Evolutionary conservation across 73 alveolate species (phyloP), one percentile per base, ranked within the genome.

Genomic region (Paramecium pentaurelia): DNA sequence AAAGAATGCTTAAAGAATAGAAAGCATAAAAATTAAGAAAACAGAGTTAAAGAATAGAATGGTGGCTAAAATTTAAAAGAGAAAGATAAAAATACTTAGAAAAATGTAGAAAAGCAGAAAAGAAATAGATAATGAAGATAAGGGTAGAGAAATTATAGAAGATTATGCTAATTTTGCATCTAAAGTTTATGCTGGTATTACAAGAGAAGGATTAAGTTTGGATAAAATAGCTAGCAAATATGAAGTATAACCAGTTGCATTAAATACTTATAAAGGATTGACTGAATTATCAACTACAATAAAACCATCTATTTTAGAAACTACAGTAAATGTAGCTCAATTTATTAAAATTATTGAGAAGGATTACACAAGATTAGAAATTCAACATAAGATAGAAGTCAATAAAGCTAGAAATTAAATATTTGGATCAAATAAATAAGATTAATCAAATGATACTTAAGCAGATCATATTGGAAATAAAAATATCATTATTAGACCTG

Each of bases 91-190:
- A 97, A 98, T 98, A 54, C 95, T 97, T 27, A 95, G 99, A 92
- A 98, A 98, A 88, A 98, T 98, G 97, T 96, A 96, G 86, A 98
- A 98, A 92, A 97, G 97, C 38, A 96, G 99, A 86, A 98, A 98
- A 92, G 97, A 96, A 86, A 95, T 95, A 11, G 99, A 97, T 60
- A 91, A 95, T 40, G 97, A 96, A 60, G 96, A 95, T 12, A 86
- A 92, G 8, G 96, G 93, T 92, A 93, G 99, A 86, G 99, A 98
- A 86, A 98, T 98, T 32, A 98, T 98, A 73, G 98, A 96, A 86
- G 99, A 98, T 92, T 98, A 98, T 93, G 98, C 99, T 47, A 96
- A 97, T 86, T 98, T 97, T 92, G 99, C 99, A 2, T 96, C 99
- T 11, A 95, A 95, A 58, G 99, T 98, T 8, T 98, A 98, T 92